A percentile compares a stretch with the other conserved stretches of the same genome.
These are phyloP conservation scores for Metschnikowia cerradonensis DNA, from an alignment of 805 yeast genomes.

Conservation along the genomic window DNA sequence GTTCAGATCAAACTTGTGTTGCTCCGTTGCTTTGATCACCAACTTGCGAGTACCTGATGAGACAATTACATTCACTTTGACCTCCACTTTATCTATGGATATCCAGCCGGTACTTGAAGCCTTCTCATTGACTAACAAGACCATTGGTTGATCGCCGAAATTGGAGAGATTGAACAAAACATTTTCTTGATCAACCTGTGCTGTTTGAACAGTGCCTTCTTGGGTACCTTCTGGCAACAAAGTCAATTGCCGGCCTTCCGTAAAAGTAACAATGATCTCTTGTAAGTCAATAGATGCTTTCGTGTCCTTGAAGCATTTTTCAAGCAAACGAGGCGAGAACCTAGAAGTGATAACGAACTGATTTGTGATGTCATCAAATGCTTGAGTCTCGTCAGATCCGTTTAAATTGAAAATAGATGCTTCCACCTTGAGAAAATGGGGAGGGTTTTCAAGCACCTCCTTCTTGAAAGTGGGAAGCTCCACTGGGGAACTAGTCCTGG, in stretches of 20 bases:
- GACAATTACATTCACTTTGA: conserved; percentile 10
- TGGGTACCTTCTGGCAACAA: conserved; percentile 6
- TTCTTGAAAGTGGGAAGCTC: background rate
- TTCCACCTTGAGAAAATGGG: conserved; percentile 11
- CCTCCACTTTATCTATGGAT: conserved; percentile 17
- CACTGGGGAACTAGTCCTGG: too few relatives aligned
- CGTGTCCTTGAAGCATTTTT: background rate
- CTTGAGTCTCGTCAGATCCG: conserved; percentile 10
- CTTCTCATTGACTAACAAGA: conserved; percentile 21
- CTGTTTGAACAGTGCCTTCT: conserved; percentile 1
- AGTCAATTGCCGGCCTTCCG: background rate
- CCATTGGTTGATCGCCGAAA: conserved; percentile 3
- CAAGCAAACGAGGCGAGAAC: background rate
- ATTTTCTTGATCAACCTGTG: background rate
- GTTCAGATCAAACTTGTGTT: background rate
- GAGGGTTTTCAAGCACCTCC: background rate
- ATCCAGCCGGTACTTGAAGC: conserved; percentile 23
- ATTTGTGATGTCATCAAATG: conserved; percentile 18
- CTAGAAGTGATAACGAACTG: conserved; percentile 9
- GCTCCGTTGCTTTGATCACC: conserved; percentile 4
- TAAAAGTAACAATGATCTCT: background rate
- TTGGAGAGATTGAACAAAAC: conserved; percentile 6
- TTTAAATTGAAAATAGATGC: conserved; percentile 16
- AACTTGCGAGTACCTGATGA: background rate
- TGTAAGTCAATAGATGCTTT: background rate